phyloP scores from a whole-genome alignment of 1,284 basidiomycete genomes.

The Naganishia albida region DNA sequence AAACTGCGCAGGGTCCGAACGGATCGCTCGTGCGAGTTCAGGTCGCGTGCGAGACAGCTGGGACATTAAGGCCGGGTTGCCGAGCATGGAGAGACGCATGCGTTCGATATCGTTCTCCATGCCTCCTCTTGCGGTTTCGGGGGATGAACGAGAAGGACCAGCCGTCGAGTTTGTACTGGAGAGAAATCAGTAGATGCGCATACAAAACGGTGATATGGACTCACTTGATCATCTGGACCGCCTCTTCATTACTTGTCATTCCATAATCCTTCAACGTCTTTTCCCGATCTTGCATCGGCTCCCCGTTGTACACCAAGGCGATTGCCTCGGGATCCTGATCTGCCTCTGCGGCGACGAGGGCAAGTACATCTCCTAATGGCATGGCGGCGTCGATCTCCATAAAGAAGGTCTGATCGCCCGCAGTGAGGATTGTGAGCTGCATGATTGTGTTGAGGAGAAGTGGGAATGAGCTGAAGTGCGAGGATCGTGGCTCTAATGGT shows the following conservation, averaged over 20 bases:
- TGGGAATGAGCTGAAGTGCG: background rate
- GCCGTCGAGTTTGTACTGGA: slow-evolving; percentile 40
- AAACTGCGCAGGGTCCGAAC: slow-evolving; percentile 69
- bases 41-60: slow-evolving; percentile 70
- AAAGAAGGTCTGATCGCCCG: slow-evolving; percentile 70
- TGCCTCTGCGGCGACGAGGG: slow-evolving; percentile 82
- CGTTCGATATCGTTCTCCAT: slow-evolving; percentile 80
- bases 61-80: slow-evolving; percentile 75
- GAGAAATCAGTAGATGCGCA: background rate
- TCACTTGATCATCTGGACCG: slow-evolving; percentile 47
- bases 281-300: slow-evolving; percentile 39
- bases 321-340: slow-evolving; percentile 29
- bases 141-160: slow-evolving; percentile 4
- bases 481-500: background rate
- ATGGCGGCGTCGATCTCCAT: slow-evolving; percentile 84
- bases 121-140: slow-evolving; percentile 14
- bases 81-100: slow-evolving; percentile 82
- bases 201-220: slow-evolving; percentile 8
- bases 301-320: slow-evolving; percentile 42
- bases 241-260: slow-evolving; percentile 41
- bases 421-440: slow-evolving; percentile 75
- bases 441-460: slow-evolving; percentile 55
- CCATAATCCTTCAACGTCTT: slow-evolving; percentile 47
- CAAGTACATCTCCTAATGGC: slow-evolving; percentile 84
- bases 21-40: slow-evolving; percentile 73